phyloP scores from a whole-genome alignment of 306 rosid genomes.

The Pyrus pyrifolia region DNA sequence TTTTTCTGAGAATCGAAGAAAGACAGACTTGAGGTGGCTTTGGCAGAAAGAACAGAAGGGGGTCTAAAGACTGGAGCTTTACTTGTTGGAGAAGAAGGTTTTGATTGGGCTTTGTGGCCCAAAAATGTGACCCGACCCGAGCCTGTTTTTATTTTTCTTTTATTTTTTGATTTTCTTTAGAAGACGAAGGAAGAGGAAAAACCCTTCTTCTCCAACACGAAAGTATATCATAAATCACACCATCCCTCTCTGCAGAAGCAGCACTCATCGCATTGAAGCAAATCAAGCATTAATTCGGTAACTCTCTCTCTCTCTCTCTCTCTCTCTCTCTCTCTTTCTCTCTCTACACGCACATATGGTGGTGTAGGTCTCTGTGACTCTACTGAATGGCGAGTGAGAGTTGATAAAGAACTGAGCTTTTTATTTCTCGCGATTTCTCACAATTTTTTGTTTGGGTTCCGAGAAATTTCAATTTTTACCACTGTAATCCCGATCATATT shows the following conservation, averaged over 20 bases:
- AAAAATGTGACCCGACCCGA: not conserved
- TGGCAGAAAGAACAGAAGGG: not conserved
- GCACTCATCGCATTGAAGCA: not conserved
- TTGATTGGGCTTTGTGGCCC: slow-evolving; percentile 3
- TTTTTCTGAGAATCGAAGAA: not conserved
- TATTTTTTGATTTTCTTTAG: not conserved
- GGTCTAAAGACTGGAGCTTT: not conserved
- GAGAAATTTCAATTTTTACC: not conserved
- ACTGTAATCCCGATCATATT: not conserved
- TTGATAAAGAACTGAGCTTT: not conserved
- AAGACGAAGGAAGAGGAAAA: not conserved
- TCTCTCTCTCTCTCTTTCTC: not conserved
- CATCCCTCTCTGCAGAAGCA: not conserved
- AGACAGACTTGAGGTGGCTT: not conserved
- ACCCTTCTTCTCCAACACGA: slow-evolving; percentile 21
- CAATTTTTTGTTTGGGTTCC: not conserved
- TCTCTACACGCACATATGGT: not conserved
- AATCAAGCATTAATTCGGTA: not conserved
- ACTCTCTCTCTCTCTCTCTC: not conserved
- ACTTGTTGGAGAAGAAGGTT: slow-evolving; percentile 26
- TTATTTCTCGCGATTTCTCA: not conserved
- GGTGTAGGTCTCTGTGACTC: not conserved
- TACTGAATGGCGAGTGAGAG: not conserved
- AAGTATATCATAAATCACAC: slow-evolving; percentile 3
- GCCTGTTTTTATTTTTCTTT: not conserved